Base-by-base conservation (phyloP, 2,329 filamentous ascomycete genomes). In the Pyrenophora teres region DNA sequence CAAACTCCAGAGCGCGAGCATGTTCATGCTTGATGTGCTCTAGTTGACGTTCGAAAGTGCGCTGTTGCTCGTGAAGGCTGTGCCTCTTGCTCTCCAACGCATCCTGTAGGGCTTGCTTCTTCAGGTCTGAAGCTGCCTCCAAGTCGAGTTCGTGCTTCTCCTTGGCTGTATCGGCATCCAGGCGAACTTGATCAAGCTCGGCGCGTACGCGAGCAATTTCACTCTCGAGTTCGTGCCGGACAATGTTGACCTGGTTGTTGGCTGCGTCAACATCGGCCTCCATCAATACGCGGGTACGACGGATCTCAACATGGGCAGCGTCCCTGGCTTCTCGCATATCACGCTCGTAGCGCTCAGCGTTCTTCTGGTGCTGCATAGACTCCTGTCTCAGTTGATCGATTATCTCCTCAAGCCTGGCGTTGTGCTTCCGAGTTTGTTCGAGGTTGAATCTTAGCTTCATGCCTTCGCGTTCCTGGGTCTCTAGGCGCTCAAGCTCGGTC, bases 301-400 rank as follows among this genome's bases (percentile, higher is more conserved):
- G 87, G 38, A 95, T 86, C 69, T 97, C 92, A 32, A 85, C 83
- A 35, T 87, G 85, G 50, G 86, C 91, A 42, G 86, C 87, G 64
- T 96, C 90, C 57, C 88, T 85, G 8, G 90, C 89, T 65, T 96
- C 90, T 53, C 91, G 84, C 64, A 93, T 89, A 66, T 97, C 92
- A 44, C 90, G 85, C 72, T 96, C 86, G 69, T 87, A 88, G 35
- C 85, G 83, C 59, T 86, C 81, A 16, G 85, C 82, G 54, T 83
- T 81, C 64, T 87, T 82, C 63, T 93, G 86, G 49, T 93, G 82
- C 57, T 87, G 85, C 64, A 88, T 81, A 65, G 89, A 90, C 66
- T 92, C 87, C 12, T 78, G 80, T 51, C 83, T 82, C 38, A 85
- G 70, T 36, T 74, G 71, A 43, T 78, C 76, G 39, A 84, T 71